A percentile compares a stretch with the other conserved stretches of the same genome.
Conservation (phyloP, 257 asterid species). For the Asclepias syriaca region DNA sequence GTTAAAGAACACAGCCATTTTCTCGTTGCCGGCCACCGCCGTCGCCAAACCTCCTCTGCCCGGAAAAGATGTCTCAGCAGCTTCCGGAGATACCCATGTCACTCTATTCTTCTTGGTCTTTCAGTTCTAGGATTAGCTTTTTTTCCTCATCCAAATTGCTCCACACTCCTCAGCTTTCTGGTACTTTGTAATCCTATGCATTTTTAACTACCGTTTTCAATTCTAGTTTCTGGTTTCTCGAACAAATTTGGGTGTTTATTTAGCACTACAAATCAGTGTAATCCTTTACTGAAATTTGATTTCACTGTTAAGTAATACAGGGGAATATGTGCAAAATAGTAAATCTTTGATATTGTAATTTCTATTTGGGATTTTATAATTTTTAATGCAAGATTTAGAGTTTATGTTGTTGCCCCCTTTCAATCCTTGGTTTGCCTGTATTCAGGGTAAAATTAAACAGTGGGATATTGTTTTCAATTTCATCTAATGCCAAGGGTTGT, state of each 20-base stretch:
- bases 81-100: too few relatives aligned
- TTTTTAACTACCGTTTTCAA: not conserved
- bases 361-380: not conserved
- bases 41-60: not conserved
- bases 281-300: not conserved
- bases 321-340: not conserved
- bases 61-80: too few relatives aligned
- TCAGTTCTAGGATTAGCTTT: conserved; percentile 23
- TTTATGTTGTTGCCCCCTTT: not conserved
- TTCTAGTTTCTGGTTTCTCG: not conserved
- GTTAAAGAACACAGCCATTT: not conserved
- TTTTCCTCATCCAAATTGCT: conserved; percentile 30
- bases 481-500: conserved; percentile 58
- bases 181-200: conserved; percentile 27
- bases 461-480: conserved; percentile 54
- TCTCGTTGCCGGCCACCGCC: not conserved
- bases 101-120: conserved; percentile 25
- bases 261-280: not conserved
- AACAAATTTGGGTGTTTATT: not conserved
- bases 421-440: not conserved
- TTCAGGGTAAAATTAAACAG: not conserved
- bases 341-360: not conserved
- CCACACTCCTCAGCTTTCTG: conserved; percentile 23
- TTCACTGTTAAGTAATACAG: not conserved
- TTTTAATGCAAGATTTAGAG: not conserved